Evolutionary conservation across 352 stramenopile species (phyloP), one percentile per base, ranked within the genome.

Genomic region (Phytophthora palmivora): DNA sequence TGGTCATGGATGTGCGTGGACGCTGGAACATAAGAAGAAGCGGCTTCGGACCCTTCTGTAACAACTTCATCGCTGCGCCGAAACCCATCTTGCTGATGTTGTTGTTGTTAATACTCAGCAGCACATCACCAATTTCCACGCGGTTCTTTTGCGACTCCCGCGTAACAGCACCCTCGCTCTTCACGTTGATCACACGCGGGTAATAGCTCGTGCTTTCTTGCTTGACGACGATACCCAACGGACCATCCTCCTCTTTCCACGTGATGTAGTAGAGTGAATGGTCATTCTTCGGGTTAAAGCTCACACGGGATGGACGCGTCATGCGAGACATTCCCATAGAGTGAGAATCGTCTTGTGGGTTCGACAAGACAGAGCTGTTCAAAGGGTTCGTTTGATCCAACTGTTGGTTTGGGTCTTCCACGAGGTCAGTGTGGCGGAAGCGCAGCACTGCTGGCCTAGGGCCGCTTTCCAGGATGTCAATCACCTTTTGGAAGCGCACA

Each of bases 81-180:
- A 96, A 96, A 39, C 87, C 87, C 84, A 96, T 96, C 58, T 93
- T 92, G 70, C 83, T 92, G 61, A 96, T 96, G 70, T 96, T 94
- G 72, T 96, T 93, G 76, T 96, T 93, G 72, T 96, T 96, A 57
- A 96, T 94, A 59, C 85, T 93, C 16, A 96, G 70, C 30, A 96
- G 46, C 32, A 93, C 70, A 39, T 96, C 87, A 24, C 87, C 87
- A 16, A 92, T 83, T 59, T 91, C 80, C 22, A 96, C 84, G 15
- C 82, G 82, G 52, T 94, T 93, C 58, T 91, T 92, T 67, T 95
- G 85, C 12, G 83, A 92, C 43, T 90, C 72, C 12, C 87, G 81
- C 6, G 78, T 86, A 18, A 94, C 87, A 26, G 87, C 87, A 33
- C 87, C 87, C 61, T 96, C 87, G 59, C 87, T 85, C 76, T 96